Evolutionary conservation across 2,329 filamentous ascomycete species (phyloP), one percentile per base, ranked within the genome.

Genomic region (Pestalotiopsis sp.): DNA sequence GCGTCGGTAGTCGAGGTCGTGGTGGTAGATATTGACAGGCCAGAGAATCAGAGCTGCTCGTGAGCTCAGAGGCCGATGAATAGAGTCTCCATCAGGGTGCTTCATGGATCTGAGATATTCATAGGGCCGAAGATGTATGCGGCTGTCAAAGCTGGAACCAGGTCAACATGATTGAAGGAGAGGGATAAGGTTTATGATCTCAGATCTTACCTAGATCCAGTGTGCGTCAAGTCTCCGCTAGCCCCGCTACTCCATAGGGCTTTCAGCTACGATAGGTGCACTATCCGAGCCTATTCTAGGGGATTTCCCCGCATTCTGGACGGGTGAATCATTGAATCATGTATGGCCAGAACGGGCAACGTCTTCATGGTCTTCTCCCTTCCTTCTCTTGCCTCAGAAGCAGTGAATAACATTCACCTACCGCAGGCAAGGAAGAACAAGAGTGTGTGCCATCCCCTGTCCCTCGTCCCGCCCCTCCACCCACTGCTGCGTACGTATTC

Each of bases 211-310:
- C 9, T 52, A 52, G 45, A 52, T 52, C 20, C 5, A 52, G 45
- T 52, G 31, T 52, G 45, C 45, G 45, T 52, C 17, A 36, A 36
- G 31, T 36, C 31, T 36, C 31, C 7, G 31, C 31, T 9, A 36
- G 31, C 31, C 31, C 31, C 31, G 31, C 31, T 36, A 6, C 31
- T 36, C 31, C 31, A 36, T 36, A n/a, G 45, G 14, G 45, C 45
- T 52, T 14, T n/a, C 17, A 13, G 27, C 31, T 11, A 36, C 38
- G 59, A 45, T 45, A 66, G 63, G 63, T 66, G 63, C 63, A 57
- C 63, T 57, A 66, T 58, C 63, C 63, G 63, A 66, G 12, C 63
- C 63, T 58, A 36, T 20, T 39, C 27, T 11, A 14, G 23, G n/a
- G 20, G 20, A 25, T 11, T n/a, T 45, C 63, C 41, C 63, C 27